Base-by-base conservation (phyloP, 108 stramenopile genomes). In the Cyclotella cryptica region DNA sequence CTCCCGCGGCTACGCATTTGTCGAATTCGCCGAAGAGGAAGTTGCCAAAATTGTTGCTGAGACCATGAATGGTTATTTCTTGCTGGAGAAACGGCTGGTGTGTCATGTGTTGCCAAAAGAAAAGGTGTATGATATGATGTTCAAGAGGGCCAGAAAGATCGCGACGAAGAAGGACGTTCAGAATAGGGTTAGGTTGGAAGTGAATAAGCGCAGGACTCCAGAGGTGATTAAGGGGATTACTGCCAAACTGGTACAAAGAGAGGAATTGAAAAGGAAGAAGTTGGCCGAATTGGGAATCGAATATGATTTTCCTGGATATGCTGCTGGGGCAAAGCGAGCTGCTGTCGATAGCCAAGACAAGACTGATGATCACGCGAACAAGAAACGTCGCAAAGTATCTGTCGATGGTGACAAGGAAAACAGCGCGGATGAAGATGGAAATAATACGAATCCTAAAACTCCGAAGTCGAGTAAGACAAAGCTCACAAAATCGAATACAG, bases 41-140 rank as follows among this genome's bases (percentile, higher is more conserved):
- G 93, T 95, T 11, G 96, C 98, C 13, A 63, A 57, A 10, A 96
- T 98, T 66, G 99, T 97, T 5, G 96, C 98, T 10, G 96, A 98
- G 35, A 96, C 98, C 28, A 93, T 99, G 93, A 80, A 93, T 51
- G 94, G 97, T 35, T 99, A 99, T 81, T 91, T 96, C 76, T 73
- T 99, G n/a, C 46, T 84, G 30, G 90, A 89, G 65, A 93, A 93
- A 71, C 84, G 97, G 61, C 81, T 99, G 66, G 95, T 97, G 0
- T 97, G 92, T 84, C 87, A 97, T 59, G 62, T 97, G 21, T 60
- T 97, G n/a, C 88, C 91, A n/a, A 65, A 62, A 18, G 82, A 85
- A 54, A 83, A 88, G 39, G 84, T 89, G 1, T 85, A 90, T 72
- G 77, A 85, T 26, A 64, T 73, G 35, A 77, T 89, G 85, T 89